Base-by-base conservation (phyloP, 1,284 basidiomycete species). In the Puccinia triticina region DNA sequence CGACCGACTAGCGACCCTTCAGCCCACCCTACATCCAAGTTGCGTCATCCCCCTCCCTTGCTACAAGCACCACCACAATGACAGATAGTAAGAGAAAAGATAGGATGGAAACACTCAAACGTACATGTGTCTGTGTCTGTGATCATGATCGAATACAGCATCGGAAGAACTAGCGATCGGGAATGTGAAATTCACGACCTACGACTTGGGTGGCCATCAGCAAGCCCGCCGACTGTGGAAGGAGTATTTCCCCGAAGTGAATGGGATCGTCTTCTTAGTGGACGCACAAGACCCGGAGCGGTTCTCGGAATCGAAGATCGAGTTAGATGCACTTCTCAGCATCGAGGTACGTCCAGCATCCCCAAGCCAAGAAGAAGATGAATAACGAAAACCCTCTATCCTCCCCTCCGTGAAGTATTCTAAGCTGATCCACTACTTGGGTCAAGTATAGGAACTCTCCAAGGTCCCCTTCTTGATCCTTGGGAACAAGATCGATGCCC, bases 401-500 rank as follows among this genome's bases (percentile, higher is more conserved):
- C 21, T 76, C 8, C 1, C 5, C 3, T 21, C 64, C 37, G 14
- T 32, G 23, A 29, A 5, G 43, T 3, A 23, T 37, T 29, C 3
- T 26, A 48, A 50, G 40, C 46, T 77, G 11, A 48, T 67, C 23
- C 50, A 50, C 37, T 14, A 32, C 46, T 73, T 61, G 23, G 32
- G 23, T 76, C 26, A 76, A 59, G 34, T 10, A 48, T 37, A 82
- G 88, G 92, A 95, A 86, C 92, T 97, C 83, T 90, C 92, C 85
- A 96, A 94, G 88, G 97, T 99, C 48, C 97, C 97, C 79, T 99
- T 99, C 93, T 91, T 99, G 83, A 92, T 99, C 84, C 92, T 99
- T 82, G 97, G 97, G 76, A 99, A 99, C 91, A 99, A 99, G 91
- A 99, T 99, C 86, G 97, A 99, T 86, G 95, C 96, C n/a, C 91